Percentiles rank a stretch among this genome's conserved stretches.
phyloP scores from a whole-genome alignment of 2,329 filamentous ascomycete genomes.

The Fusarium tricinctum region DNA sequence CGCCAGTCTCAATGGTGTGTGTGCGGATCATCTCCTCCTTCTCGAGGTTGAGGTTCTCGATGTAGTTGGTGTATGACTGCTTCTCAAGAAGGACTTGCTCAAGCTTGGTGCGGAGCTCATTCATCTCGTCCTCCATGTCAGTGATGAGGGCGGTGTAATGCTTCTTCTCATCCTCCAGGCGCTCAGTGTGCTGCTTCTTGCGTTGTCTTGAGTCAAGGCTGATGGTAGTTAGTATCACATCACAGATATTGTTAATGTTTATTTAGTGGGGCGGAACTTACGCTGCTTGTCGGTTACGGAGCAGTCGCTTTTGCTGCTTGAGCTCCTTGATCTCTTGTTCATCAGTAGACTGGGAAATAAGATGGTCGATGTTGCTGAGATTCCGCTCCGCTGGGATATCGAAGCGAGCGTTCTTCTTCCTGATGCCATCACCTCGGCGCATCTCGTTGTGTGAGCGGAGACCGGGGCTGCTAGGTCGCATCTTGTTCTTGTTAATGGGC shows the following conservation, averaged over 20 bases:
- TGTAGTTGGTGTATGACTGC: conserved; percentile 79
- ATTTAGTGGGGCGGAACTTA: conserved; percentile 64
- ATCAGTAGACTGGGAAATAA: conserved; percentile 89
- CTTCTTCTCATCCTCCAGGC: conserved; percentile 97
- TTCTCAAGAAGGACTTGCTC: conserved; percentile 80
- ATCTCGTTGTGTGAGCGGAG: conserved; percentile 83
- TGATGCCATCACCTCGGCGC: conserved; percentile 86
- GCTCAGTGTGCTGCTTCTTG: conserved; percentile 98
- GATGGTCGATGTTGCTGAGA: conserved; percentile 91
- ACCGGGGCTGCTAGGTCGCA: conserved; percentile 76
- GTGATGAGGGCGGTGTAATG: conserved; percentile 82
- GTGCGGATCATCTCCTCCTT: conserved; percentile 91
- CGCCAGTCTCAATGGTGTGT: conserved; percentile 91
- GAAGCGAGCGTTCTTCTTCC: conserved; percentile 99
- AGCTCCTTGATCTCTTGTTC: conserved; percentile 97
- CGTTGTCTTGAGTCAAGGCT: conserved; percentile 96
- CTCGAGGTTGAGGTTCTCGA: conserved; percentile 83
- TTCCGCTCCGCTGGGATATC: conserved; percentile 96
- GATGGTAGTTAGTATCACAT: conserved; percentile 33
- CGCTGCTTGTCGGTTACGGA: conserved; percentile 97
- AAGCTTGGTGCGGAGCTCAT: conserved; percentile 75
- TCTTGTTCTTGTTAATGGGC: conserved; percentile 67
- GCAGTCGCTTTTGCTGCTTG: conserved; percentile 96
- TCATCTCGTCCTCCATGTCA: conserved; percentile 83
- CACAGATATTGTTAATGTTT: conserved; percentile 9